Conservation (phyloP, 164 flowering plant species). For the Saururus chinensis region DNA sequence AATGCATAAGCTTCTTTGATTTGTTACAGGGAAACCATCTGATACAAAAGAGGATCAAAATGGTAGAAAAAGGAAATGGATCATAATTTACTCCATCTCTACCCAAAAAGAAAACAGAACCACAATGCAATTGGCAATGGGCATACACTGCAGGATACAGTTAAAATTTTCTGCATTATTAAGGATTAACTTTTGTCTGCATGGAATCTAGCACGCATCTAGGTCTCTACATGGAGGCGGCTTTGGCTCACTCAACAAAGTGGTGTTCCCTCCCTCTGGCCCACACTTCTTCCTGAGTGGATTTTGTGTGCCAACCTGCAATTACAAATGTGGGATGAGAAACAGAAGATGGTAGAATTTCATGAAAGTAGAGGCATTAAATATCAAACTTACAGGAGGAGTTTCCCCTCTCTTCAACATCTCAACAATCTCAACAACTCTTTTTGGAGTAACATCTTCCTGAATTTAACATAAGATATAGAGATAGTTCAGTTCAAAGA, state of each 20-base stretch:
- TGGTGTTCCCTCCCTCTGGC: slow-evolving; percentile 94
- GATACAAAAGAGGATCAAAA: not conserved
- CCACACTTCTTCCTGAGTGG: slow-evolving; percentile 60
- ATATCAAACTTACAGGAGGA: slow-evolving; percentile 57
- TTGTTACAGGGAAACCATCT: not conserved
- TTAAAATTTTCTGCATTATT: slow-evolving; percentile 21
- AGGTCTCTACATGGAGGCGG: slow-evolving; percentile 96
- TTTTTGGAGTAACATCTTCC: slow-evolving; percentile 92
- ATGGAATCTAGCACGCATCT: slow-evolving; percentile 64
- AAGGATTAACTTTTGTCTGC: slow-evolving; percentile 4
- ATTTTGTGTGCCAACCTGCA: slow-evolving; percentile 92
- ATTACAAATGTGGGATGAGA: slow-evolving; percentile 2
- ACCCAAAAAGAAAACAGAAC: not conserved
- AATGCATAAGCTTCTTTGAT: not conserved
- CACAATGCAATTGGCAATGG: not conserved
- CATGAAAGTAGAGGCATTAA: not conserved
- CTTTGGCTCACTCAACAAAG: slow-evolving; percentile 71
- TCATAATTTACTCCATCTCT: not conserved
- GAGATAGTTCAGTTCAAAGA: not conserved
- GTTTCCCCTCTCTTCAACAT: slow-evolving; percentile 77
- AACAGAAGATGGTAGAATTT: not conserved
- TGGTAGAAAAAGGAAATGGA: not conserved
- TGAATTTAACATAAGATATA: slow-evolving; percentile 21
- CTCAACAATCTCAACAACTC: slow-evolving; percentile 93
- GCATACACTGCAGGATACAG: not conserved